These are phyloP conservation scores for Wickerhamomyces strasburgensis DNA, from an alignment of 805 yeast species.

Conservation along the genomic window DNA sequence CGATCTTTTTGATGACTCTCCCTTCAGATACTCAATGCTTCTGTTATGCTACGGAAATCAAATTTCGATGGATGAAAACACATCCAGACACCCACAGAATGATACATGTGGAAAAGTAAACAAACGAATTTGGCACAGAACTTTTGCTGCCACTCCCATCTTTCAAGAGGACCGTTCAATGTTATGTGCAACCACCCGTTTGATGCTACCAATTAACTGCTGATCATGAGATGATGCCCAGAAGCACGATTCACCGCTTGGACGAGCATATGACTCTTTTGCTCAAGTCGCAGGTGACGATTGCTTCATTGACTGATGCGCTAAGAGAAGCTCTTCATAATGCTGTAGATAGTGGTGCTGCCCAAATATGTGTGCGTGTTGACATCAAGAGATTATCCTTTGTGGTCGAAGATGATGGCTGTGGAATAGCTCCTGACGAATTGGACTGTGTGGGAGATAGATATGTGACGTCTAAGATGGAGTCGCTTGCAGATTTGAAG, in stretches of 20 bases:
- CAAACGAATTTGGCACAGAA: no score
- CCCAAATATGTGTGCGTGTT: conserved; percentile 30
- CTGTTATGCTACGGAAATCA: no score
- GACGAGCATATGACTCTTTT: conserved; percentile 3
- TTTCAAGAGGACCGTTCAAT: no score
- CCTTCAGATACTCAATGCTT: no score
- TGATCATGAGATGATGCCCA: no score
- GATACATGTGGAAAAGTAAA: no score
- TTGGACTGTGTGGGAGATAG: conserved; percentile 41
- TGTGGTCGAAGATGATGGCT: conserved; percentile 63
- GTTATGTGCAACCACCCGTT: no score
- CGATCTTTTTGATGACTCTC: no score
- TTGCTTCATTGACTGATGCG: conserved; percentile 36
- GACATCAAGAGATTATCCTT: conserved; percentile 32
- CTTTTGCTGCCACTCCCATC: no score
- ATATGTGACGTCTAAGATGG: conserved; percentile 53
- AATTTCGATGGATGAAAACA: no score
- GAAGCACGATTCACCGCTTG: background rate
- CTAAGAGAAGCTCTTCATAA: conserved; percentile 49
- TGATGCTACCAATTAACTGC: no score
- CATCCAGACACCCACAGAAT: no score
- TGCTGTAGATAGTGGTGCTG: conserved; percentile 50
- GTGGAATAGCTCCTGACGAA: conserved; percentile 53
- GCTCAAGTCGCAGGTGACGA: conserved; percentile 19
- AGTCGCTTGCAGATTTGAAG: conserved; percentile 32